Percentiles rank a stretch among this genome's conserved stretches.
phyloP scores from a whole-genome alignment of 768 basidiomycete species.

The Termitomyces sp. region DNA sequence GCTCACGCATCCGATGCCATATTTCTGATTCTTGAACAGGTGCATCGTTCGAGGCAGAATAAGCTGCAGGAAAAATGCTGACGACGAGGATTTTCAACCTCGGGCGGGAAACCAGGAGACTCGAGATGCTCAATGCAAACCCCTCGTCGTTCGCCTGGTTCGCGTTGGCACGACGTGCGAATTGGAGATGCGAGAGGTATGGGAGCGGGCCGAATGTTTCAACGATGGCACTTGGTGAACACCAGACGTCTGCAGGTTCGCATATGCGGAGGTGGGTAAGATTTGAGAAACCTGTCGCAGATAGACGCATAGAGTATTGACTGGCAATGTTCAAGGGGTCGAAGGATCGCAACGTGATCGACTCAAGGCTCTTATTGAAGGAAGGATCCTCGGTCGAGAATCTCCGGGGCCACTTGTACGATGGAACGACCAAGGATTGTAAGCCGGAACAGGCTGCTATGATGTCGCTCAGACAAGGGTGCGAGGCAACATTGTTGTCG shows the following conservation, averaged over 20 bases:
- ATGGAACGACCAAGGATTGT: conserved; percentile 26
- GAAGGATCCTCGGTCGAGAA: conserved; percentile 12
- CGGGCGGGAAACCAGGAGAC: conserved; percentile 23
- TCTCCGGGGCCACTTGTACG: conserved; percentile 15
- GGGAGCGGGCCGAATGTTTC: conserved; percentile 29
- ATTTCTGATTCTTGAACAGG: conserved; percentile 21
- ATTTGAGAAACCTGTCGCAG: conserved; percentile 9
- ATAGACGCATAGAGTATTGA: background rate
- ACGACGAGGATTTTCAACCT: conserved; percentile 33
- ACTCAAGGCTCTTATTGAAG: conserved; percentile 15
- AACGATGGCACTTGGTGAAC: conserved; percentile 30
- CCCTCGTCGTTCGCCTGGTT: conserved; percentile 37
- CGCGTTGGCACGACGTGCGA: conserved; percentile 35
- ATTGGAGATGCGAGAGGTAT: conserved; percentile 34
- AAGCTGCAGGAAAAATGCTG: conserved; percentile 23
- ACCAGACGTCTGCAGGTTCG: conserved; percentile 34
- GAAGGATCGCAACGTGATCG: conserved; percentile 27
- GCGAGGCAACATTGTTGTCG: conserved; percentile 10
- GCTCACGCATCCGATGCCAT: conserved; percentile 20
- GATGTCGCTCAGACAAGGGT: conserved; percentile 23
- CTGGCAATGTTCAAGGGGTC: conserved; percentile 12
- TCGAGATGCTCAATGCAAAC: conserved; percentile 30
- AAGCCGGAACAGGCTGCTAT: conserved; percentile 31
- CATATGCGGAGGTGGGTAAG: conserved; percentile 36
- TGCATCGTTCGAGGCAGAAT: conserved; percentile 7